A percentile compares a stretch with the other conserved stretches of the same genome.
Conservation (phyloP, 2,329 filamentous ascomycete genomes). For the Zymoseptoria ardabiliae region DNA sequence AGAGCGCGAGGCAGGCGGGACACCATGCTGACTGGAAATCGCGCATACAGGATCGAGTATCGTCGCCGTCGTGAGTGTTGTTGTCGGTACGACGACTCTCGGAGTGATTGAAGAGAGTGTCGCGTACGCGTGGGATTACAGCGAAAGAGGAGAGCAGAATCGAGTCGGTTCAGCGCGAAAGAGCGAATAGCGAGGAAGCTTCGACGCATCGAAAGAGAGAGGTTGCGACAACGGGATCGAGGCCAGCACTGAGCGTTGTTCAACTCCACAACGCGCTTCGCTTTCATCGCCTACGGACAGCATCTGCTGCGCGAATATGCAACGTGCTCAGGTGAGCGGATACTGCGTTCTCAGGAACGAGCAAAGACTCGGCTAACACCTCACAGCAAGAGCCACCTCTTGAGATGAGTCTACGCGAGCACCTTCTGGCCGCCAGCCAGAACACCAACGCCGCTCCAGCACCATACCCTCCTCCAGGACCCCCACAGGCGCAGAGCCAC, state of each 20-base stretch:
- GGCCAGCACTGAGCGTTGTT: background rate
- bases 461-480: slow-evolving; percentile 30
- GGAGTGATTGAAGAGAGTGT: background rate
- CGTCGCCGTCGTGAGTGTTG: background rate
- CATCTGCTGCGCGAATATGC: background rate
- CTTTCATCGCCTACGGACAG: background rate
- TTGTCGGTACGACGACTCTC: background rate
- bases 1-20: background rate
- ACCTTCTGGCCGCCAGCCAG: slow-evolving; percentile 50
- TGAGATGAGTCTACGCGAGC: slow-evolving; percentile 51
- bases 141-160: background rate
- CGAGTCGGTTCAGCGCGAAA: background rate
- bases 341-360: background rate
- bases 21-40: background rate
- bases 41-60: background rate
- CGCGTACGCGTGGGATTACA: background rate
- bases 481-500: slow-evolving; percentile 6
- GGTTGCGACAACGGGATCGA: background rate
- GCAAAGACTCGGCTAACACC: background rate
- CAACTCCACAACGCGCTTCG: background rate
- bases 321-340: background rate
- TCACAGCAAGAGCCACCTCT: slow-evolving; percentile 10
- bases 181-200: background rate
- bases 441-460: slow-evolving; percentile 33
- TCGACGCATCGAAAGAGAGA: background rate